These are phyloP conservation scores for Adansonia grandidieri DNA, from an alignment of 441 rosid species.

Conservation along the genomic window DNA sequence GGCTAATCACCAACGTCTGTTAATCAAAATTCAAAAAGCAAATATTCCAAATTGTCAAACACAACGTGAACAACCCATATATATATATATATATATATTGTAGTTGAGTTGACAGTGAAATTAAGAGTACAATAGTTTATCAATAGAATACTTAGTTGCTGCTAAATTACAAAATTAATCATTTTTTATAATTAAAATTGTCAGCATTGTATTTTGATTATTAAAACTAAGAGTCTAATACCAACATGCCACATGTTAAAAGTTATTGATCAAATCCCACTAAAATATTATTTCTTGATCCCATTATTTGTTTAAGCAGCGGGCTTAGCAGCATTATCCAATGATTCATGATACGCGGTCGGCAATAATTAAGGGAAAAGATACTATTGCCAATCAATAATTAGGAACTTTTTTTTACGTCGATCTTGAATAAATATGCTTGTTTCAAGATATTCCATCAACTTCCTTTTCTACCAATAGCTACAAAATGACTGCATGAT, in stretches of 20 bases:
- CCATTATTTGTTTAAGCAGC: background rate
- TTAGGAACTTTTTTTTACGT: too few species aligned
- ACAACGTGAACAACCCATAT: too few species aligned
- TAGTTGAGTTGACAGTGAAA: too few species aligned
- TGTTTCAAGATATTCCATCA: background rate
- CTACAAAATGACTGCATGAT: too few species aligned
- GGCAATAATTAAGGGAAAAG: background rate
- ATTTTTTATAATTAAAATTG: too few species aligned
- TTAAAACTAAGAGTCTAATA: too few species aligned
- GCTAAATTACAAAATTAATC: too few species aligned
- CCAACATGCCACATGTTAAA: too few species aligned
- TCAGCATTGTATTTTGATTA: too few species aligned
- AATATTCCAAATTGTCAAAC: background rate
- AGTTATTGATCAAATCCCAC: background rate
- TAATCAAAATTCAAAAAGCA: background rate
- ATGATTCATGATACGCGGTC: background rate
- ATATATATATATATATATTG: too few species aligned
- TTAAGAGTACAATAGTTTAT: too few species aligned
- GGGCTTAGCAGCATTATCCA: background rate
- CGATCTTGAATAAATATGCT: background rate
- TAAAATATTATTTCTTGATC: background rate
- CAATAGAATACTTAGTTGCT: too few species aligned
- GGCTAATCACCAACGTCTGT: slow-evolving; percentile 12
- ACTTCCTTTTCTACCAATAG: background rate
- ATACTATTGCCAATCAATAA: background rate